A percentile compares a stretch with the other conserved stretches of the same genome.
Conservation (phyloP, 345 rosid species). For the Erodium maritimum region DNA sequence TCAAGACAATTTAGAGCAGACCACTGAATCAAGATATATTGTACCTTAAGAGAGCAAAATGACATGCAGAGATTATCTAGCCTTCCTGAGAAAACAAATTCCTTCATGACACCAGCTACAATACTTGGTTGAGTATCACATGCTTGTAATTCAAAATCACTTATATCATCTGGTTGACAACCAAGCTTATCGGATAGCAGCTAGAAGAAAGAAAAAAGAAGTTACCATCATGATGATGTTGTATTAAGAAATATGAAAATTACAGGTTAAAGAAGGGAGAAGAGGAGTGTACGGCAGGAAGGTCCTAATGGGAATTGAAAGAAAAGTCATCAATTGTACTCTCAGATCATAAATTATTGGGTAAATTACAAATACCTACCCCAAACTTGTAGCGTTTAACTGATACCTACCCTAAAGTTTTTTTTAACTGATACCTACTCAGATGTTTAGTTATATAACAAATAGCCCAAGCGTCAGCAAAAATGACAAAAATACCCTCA, state of each 20-base stretch:
- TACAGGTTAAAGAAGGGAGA: neutral
- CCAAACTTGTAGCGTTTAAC: too few species aligned
- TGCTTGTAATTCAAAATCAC: slow-evolving; percentile 92
- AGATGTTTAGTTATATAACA: too few species aligned
- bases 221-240: neutral
- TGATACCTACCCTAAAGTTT: too few species aligned
- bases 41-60: slow-evolving; percentile 85
- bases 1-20: too few species aligned
- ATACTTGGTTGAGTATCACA: slow-evolving; percentile 92
- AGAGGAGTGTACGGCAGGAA: too few species aligned
- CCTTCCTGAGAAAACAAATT: slow-evolving; percentile 88
- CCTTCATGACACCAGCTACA: slow-evolving; percentile 74
- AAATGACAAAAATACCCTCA: too few species aligned
- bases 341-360: neutral
- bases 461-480: too few species aligned
- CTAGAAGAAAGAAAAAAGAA: slow-evolving; percentile 22
- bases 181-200: slow-evolving; percentile 50
- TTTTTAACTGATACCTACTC: too few species aligned
- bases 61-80: slow-evolving; percentile 98
- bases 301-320: neutral
- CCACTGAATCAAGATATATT: neutral
- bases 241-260: neutral
- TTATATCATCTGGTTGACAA: slow-evolving; percentile 60
- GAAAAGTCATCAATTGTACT: neutral
- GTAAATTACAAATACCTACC: too few species aligned